phyloP scores from a whole-genome alignment of 495 filamentous ascomycete species.

The Aspergillus taichungensis region DNA sequence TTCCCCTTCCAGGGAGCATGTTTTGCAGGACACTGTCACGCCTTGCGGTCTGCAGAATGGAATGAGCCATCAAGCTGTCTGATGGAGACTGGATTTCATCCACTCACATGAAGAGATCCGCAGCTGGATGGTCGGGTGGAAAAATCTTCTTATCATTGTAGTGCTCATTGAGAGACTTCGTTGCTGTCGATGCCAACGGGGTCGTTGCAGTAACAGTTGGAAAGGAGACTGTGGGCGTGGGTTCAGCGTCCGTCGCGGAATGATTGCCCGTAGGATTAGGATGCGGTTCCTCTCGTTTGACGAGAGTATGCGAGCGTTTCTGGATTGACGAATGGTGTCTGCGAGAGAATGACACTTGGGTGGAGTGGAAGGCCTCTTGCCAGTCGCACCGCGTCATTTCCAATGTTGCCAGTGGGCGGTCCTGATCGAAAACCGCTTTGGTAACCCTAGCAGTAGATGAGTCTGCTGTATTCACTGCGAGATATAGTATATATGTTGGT shows the following conservation, averaged over 20 bases:
- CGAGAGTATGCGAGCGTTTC: not conserved
- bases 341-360: slow-evolving; percentile 2
- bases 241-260: not conserved
- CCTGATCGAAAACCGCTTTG: not conserved
- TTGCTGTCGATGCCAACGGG: not conserved
- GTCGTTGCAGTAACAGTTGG: not conserved
- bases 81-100: not conserved
- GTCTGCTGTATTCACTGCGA: not conserved
- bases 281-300: not conserved
- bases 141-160: not conserved
- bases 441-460: slow-evolving; percentile 1
- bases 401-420: not conserved
- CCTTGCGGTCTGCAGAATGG: too few relatives aligned
- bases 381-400: not conserved
- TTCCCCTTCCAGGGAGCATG: slow-evolving; percentile 17
- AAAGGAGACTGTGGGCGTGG: not conserved
- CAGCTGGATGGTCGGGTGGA: not conserved
- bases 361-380: slow-evolving; percentile 5
- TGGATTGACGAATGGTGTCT: not conserved
- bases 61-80: too few relatives aligned
- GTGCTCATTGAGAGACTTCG: not conserved
- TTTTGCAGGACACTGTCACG: slow-evolving; percentile 18
- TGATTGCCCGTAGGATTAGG: not conserved
- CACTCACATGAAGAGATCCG: not conserved
- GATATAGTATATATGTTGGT: not conserved